phyloP scores from a whole-genome alignment of 176 grass and related monocot species.

The Carex scoparia region DNA sequence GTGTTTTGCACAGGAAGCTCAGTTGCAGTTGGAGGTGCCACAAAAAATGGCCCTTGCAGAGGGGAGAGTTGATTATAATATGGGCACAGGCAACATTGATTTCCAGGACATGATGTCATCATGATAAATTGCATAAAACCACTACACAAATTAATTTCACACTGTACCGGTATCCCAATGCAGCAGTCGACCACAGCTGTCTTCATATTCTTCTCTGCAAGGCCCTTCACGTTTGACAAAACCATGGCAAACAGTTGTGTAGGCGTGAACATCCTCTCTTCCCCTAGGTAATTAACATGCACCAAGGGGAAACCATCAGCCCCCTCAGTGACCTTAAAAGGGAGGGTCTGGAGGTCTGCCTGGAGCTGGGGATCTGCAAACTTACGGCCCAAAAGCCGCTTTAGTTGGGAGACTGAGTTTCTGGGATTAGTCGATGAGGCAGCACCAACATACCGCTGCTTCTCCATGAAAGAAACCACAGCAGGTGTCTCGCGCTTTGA shows the following conservation, averaged over 20 bases:
- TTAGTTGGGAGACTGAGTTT: conserved; percentile 84
- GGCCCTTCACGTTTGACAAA: conserved; percentile 69
- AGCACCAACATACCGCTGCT: conserved; percentile 78
- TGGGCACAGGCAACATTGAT: no score
- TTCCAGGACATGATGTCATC: not conserved
- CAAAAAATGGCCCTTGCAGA: not conserved
- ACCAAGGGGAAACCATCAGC: conserved; percentile 59
- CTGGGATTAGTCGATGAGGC: conserved; percentile 78
- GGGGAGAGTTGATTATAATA: no score
- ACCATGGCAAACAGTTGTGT: conserved; percentile 83
- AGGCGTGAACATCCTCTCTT: conserved; percentile 51
- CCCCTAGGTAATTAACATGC: conserved; percentile 52
- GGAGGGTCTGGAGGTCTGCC: conserved; percentile 43
- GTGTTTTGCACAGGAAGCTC: not conserved
- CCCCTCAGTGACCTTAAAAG: conserved; percentile 63
- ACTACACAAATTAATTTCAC: not conserved
- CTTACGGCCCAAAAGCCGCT: conserved; percentile 59
- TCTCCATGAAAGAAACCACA: conserved; percentile 80
- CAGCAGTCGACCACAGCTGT: conserved; percentile 62
- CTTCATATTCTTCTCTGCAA: conserved; percentile 68
- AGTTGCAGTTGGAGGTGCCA: not conserved
- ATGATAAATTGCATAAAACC: not conserved
- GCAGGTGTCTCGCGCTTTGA: conserved; percentile 88
- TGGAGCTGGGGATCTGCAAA: conserved; percentile 70
- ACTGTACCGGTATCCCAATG: conserved; percentile 58